Percentiles rank a stretch among this genome's conserved stretches.
phyloP scores from a whole-genome alignment of 106 monocot genomes.

The Allium cepa region DNA sequence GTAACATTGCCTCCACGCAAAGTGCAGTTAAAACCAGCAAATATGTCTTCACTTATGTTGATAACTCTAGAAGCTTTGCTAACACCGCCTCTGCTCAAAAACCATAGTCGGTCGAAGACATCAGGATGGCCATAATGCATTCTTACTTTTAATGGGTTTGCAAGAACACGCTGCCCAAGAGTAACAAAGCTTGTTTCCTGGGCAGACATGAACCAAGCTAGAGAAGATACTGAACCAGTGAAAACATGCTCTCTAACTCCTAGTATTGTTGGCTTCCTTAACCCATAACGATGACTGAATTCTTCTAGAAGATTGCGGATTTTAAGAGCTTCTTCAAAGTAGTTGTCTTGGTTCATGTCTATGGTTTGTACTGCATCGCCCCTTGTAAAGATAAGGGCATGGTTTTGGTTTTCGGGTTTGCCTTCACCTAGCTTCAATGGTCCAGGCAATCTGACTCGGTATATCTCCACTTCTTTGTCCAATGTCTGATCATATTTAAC shows the following conservation, averaged over 20 bases:
- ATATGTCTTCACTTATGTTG: conserved; percentile 94
- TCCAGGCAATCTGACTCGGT: conserved; percentile 66
- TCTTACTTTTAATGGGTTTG: conserved; percentile 82
- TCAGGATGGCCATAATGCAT: conserved; percentile 98
- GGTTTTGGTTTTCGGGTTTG: conserved; percentile 93
- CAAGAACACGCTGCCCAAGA: conserved; percentile 87
- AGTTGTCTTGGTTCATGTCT: conserved; percentile 97
- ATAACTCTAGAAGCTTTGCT: conserved; percentile 87
- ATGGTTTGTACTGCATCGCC: conserved; percentile 96
- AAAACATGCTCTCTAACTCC: conserved; percentile 89
- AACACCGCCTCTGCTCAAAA: conserved; percentile 68
- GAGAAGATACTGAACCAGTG: conserved; percentile 88
- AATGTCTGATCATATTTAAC: conserved; percentile 81
- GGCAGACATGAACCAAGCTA: conserved; percentile 95
- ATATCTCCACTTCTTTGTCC: conserved; percentile 77
- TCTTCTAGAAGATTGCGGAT: conserved; percentile 91
- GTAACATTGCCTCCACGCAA: conserved; percentile 86
- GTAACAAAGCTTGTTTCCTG: conserved; percentile 98
- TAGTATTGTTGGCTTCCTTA: conserved; percentile 72
- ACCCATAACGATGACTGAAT: conserved; percentile 47
- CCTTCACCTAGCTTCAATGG: conserved; percentile 84
- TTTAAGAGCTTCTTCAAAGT: conserved; percentile 94
- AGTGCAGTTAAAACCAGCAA: conserved; percentile 89
- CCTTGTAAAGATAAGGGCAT: conserved; percentile 87
- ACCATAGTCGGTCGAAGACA: conserved; percentile 86